phyloP scores from a whole-genome alignment of 2,329 filamentous ascomycete species.

The Apiospora sp. region DNA sequence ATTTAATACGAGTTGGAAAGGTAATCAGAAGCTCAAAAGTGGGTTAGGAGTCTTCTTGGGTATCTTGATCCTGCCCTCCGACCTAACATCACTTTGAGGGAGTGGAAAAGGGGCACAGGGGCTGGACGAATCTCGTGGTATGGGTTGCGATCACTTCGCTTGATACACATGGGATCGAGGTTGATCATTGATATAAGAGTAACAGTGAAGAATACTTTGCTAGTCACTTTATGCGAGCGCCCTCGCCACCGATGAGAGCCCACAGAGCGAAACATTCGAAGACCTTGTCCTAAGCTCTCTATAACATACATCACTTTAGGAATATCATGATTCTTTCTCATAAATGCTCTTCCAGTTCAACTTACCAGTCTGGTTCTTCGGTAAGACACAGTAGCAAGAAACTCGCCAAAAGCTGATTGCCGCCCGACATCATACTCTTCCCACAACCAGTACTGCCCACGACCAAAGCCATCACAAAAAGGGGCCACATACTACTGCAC shows the following conservation, averaged over 20 bases:
- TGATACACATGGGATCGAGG: not conserved
- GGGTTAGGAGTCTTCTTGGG: not conserved
- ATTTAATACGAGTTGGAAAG: no score
- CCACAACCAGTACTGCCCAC: fast-evolving
- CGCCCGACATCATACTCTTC: not conserved
- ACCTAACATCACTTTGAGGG: not conserved
- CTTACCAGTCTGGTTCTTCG: no score
- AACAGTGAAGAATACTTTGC: no score
- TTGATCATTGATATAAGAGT: no score
- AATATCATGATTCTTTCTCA: no score
- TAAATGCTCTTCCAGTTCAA: no score
- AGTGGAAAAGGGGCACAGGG: not conserved
- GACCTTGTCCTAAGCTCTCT: no score
- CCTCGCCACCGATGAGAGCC: not conserved
- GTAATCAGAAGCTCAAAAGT: no score
- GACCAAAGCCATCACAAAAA: not conserved
- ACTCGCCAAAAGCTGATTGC: no score
- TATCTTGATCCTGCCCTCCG: not conserved
- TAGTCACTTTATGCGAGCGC: no score
- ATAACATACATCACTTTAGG: not conserved
- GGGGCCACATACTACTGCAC: not conserved
- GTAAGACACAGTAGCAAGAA: not conserved
- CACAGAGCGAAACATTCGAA: not conserved
- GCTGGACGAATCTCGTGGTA: not conserved
- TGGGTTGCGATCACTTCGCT: not conserved